Evolutionary conservation across 2,329 filamentous ascomycete species (phyloP), one percentile per base, ranked within the genome.

Genomic region (Lasiodiplodia hormozganensis): DNA sequence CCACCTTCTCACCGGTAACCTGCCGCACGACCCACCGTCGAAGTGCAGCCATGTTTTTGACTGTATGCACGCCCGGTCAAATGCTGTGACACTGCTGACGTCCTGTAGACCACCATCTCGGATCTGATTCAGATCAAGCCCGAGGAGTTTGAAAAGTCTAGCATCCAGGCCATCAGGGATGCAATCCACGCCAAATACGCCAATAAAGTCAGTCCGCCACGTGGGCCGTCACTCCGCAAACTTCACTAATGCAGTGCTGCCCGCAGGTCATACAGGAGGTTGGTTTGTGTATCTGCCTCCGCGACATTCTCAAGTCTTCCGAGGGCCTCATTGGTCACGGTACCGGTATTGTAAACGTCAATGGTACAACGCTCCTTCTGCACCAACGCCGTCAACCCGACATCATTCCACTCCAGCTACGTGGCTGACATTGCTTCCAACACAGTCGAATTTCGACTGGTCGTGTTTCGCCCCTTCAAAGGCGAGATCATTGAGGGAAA

Each of bases 161-260:
- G 92, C 76, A 87, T 89, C 38, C 87, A 94, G 71, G 93, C 94
- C 1, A 93, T 99, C 71, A 94, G 97, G 81, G 94, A 99, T 82
- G 96, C 96, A 75, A 96, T 99, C 82, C 98, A 99, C 79, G 87
- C 90, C 71, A 99, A 99, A 82, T 99, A 97, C 80, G 90, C 95
- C 69, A 97, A 99, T 82, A 96, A 95, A 81, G 91, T 93, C 28
- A 49, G 65, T 31, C 18, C 31, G 28, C 60, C 36, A 69, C 18
- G 31, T 40, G 53, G 53, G 18, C 68, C 11, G 21, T 38, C 23
- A 12, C 11, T 58, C 11, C 25, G 40, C 8, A 18, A 34, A 25
- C n/a, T 34, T 70, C 51, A 67, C 58, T 57, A n/a, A 62, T 38
- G 65, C 54, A 28, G 54, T 60, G 43, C 21, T 38, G 60, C 60